Percentiles rank a stretch among this genome's conserved stretches.
phyloP scores from a whole-genome alignment of 768 basidiomycete species.

The Leccinum disarticulatum region DNA sequence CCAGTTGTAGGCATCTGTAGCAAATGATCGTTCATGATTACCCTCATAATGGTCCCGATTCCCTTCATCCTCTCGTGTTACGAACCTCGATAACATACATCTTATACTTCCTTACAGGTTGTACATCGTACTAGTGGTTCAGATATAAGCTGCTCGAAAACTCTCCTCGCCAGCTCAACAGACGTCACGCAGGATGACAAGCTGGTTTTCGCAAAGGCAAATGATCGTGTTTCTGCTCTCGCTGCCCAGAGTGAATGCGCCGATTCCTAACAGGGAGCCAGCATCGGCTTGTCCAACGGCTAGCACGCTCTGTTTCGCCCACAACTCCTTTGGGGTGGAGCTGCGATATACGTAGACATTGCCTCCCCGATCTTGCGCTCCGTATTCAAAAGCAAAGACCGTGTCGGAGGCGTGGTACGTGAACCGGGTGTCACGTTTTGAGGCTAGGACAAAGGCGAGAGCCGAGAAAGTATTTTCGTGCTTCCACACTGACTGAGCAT shows the following conservation, averaged over 20 bases:
- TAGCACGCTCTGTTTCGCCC: constrained; percentile 83
- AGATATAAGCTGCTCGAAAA: constrained; percentile 25
- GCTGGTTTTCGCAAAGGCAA: constrained; percentile 75
- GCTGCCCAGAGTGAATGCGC: constrained; percentile 39
- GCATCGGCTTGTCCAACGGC: constrained; percentile 65
- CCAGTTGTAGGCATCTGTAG: constrained; percentile 33
- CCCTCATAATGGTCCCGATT: constrained; percentile 35
- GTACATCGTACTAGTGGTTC: constrained; percentile 33
- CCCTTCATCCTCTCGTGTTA: constrained; percentile 25
- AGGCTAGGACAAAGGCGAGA: constrained; percentile 90
- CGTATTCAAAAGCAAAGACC: constrained; percentile 85
- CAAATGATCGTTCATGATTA: constrained; percentile 36
- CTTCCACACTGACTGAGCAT: constrained; percentile 50
- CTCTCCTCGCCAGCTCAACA: constrained; percentile 16
- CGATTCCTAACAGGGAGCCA: constrained; percentile 80
- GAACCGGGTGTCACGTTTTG: constrained; percentile 87
- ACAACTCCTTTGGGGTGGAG: constrained; percentile 47
- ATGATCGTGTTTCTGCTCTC: constrained; percentile 45
- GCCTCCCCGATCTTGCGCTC: constrained; percentile 61
- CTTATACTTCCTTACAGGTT: constrained; percentile 37
- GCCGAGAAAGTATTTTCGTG: constrained; percentile 87
- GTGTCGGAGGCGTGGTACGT: constrained; percentile 64
- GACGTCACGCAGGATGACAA: constrained; percentile 57
- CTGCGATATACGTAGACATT: constrained; percentile 87
- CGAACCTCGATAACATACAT: constrained; percentile 36